A percentile compares a stretch with the other conserved stretches of the same genome.
phyloP scores from a whole-genome alignment of 371 early-diverging fungal species.

The Blyttiomyces sp. region DNA sequence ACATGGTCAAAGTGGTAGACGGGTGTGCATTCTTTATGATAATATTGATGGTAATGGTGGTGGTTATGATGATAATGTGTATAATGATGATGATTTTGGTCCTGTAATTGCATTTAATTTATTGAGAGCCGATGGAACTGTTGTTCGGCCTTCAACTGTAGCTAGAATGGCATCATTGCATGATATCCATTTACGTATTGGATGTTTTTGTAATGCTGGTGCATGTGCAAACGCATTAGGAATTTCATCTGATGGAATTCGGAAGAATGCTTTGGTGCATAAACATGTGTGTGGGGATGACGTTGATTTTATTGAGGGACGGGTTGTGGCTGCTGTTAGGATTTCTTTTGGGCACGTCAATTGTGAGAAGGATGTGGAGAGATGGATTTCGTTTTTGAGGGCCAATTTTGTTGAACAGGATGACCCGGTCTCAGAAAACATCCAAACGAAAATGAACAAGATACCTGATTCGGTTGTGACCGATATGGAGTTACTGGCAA shows the following conservation, averaged over 20 bases:
- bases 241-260: constrained; percentile 9
- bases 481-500: no score
- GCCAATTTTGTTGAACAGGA: constrained; percentile 50
- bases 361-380: constrained; percentile 48
- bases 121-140: constrained; percentile 42
- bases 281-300: constrained; percentile 69
- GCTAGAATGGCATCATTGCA: constrained; percentile 55
- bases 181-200: constrained; percentile 63
- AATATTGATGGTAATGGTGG: background rate
- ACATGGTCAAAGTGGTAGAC: constrained; percentile 46
- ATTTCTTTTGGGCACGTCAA: constrained; percentile 71
- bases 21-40: constrained; percentile 47
- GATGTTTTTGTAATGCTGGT: constrained; percentile 76
- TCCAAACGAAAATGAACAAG: no score
- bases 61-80: constrained; percentile 58
- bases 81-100: constrained; percentile 41
- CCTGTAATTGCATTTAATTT: constrained; percentile 68
- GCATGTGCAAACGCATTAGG: constrained; percentile 59
- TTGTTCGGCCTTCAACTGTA: constrained; percentile 56
- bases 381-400: constrained; percentile 50
- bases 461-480: no score
- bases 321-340: constrained; percentile 63
- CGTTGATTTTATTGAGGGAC: constrained; percentile 54
- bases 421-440: no score
- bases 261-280: constrained; percentile 19